Evolutionary conservation across 2,329 filamentous ascomycete genomes (phyloP).

Genomic region (Nemania serpens): DNA sequence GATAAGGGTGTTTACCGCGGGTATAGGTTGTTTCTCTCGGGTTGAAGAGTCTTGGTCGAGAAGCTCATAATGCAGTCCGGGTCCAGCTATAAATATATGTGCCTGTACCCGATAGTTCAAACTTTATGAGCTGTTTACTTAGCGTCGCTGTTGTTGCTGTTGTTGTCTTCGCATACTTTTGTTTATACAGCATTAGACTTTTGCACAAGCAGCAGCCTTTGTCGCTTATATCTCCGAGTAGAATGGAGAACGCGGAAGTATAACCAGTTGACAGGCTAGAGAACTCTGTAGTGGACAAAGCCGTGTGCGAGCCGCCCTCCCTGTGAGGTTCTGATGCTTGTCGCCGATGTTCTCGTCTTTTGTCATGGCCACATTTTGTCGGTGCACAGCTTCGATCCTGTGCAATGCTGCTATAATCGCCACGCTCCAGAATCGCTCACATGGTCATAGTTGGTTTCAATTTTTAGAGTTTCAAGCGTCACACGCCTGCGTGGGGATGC

Average conservation of each 20-base stretch:
- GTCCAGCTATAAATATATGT: background rate
- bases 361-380: constrained; percentile 9
- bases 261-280: background rate
- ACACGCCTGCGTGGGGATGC: background rate
- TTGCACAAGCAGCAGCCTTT: constrained; percentile 20
- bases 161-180: constrained; percentile 7
- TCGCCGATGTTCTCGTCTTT: background rate
- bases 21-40: background rate
- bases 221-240: constrained; percentile 12
- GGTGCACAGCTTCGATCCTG: constrained; percentile 1
- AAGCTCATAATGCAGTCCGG: constrained; percentile 6
- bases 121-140: background rate
- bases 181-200: constrained; percentile 8
- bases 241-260: background rate
- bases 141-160: background rate
- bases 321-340: constrained; percentile 6
- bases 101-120: background rate
- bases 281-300: background rate
- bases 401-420: constrained; percentile 1
- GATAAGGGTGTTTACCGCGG: constrained; percentile 1
- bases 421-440: background rate
- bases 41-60: background rate
- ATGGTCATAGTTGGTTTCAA: background rate
- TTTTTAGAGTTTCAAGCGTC: background rate
- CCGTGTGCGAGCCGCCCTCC: background rate